Evolutionary conservation across 2,329 filamentous ascomycete species (phyloP).

Genomic region (Trichoderma lentiforme): DNA sequence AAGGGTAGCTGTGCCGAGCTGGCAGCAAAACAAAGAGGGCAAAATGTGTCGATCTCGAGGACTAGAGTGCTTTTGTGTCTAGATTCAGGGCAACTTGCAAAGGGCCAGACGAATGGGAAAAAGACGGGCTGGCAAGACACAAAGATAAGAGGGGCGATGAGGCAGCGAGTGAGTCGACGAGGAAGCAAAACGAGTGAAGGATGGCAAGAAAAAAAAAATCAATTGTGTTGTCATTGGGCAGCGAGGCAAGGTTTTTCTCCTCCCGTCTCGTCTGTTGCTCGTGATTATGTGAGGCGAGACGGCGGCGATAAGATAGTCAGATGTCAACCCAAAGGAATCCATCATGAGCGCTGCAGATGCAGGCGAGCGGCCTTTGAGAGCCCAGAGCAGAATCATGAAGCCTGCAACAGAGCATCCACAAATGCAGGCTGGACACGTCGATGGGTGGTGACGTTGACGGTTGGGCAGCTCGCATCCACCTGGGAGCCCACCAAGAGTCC

Average conservation of each 20-base stretch:
- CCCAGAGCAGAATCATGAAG: neutral
- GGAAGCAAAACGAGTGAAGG: neutral
- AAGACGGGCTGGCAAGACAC: neutral
- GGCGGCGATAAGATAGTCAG: conserved; percentile 10
- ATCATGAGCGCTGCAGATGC: neutral
- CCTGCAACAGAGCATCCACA: conserved; percentile 7
- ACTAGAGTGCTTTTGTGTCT: conserved; percentile 15
- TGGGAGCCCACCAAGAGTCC: no score
- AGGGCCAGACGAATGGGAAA: neutral
- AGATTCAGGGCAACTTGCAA: neutral
- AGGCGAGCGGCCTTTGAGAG: neutral
- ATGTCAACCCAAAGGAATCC: neutral
- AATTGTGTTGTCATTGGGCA: conserved; percentile 16
- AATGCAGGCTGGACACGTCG: conserved; percentile 18
- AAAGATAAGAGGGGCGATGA: neutral
- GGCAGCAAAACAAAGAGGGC: conserved; percentile 7
- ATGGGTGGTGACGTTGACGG: conserved; percentile 12
- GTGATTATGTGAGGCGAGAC: conserved; percentile 15
- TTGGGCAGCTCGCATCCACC: conserved; percentile 10
- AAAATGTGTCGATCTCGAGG: conserved; percentile 4
- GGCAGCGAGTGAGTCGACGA: neutral
- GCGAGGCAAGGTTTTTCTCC: conserved; percentile 1
- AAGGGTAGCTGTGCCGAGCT: neutral
- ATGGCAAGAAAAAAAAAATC: neutral
- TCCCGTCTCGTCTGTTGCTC: neutral